These are phyloP conservation scores for Puccinia brachypodii DNA, from an alignment of 1,284 basidiomycete genomes.

Conservation along the genomic window DNA sequence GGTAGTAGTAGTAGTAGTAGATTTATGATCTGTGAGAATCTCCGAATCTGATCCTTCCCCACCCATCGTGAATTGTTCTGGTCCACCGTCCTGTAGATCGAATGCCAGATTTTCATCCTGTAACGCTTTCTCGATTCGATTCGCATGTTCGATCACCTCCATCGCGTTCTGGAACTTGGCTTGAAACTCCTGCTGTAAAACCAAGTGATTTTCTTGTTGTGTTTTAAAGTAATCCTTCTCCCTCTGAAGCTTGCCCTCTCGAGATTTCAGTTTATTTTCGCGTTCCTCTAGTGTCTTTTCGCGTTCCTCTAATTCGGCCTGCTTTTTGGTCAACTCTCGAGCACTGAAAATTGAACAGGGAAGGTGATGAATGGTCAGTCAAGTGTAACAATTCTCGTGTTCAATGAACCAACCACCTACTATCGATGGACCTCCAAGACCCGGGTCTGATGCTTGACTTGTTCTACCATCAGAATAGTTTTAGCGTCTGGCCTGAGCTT, in stretches of 20 bases:
- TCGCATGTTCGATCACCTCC: slow-evolving; percentile 39
- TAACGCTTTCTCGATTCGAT: slow-evolving; percentile 5
- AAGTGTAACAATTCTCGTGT: not conserved
- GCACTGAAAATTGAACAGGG: not conserved
- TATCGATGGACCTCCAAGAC: slow-evolving; percentile 48
- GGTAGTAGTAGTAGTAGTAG: not conserved
- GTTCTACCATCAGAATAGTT: slow-evolving; percentile 54
- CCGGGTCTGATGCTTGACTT: slow-evolving; percentile 53
- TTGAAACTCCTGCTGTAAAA: slow-evolving; percentile 35
- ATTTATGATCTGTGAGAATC: not conserved
- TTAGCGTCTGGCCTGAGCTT: slow-evolving; percentile 54
- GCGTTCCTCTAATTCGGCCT: slow-evolving; percentile 64
- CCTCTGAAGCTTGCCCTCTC: slow-evolving; percentile 62
- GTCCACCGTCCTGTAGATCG: not conserved
- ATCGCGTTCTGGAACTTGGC: slow-evolving; percentile 41
- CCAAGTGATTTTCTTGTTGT: slow-evolving; percentile 41
- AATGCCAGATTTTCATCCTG: slow-evolving; percentile 6
- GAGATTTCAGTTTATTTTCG: slow-evolving; percentile 64
- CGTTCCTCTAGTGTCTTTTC: slow-evolving; percentile 59
- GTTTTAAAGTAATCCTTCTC: slow-evolving; percentile 58
- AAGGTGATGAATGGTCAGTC: not conserved
- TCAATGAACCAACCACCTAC: slow-evolving; percentile 34
- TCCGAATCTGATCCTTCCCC: slow-evolving; percentile 14
- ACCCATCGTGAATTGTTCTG: not conserved
- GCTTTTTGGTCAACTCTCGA: slow-evolving; percentile 56